Evolutionary conservation across 768 basidiomycete species (phyloP).

Genomic region (Amanita phalloides): DNA sequence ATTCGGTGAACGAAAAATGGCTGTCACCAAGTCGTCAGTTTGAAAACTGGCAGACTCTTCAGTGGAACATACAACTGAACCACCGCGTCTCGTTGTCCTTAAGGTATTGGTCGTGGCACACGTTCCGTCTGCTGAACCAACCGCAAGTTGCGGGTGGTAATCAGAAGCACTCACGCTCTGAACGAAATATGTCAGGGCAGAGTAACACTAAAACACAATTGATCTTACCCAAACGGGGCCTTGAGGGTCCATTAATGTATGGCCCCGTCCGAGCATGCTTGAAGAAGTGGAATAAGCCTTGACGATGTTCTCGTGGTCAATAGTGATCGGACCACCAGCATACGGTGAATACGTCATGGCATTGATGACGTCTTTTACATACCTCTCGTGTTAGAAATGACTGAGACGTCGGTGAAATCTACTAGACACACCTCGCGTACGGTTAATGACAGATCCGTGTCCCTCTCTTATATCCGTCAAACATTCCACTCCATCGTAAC

Average conservation of each 20-base stretch:
- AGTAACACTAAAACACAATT: not conserved
- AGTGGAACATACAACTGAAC: slow-evolving; percentile 46
- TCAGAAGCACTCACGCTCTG: slow-evolving; percentile 72
- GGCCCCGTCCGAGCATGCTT: slow-evolving; percentile 62
- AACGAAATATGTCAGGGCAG: not conserved
- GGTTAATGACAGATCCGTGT: slow-evolving; percentile 56
- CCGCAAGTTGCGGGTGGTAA: slow-evolving; percentile 78
- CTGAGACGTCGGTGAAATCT: not conserved
- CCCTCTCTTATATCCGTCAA: slow-evolving; percentile 71
- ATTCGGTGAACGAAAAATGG: slow-evolving; percentile 72
- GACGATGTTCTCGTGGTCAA: slow-evolving; percentile 75
- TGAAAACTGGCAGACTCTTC: not conserved
- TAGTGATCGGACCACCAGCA: slow-evolving; percentile 59
- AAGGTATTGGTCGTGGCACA: slow-evolving; percentile 67
- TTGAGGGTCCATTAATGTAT: slow-evolving; percentile 58
- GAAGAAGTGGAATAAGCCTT: slow-evolving; percentile 69
- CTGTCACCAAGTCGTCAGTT: slow-evolving; percentile 21
- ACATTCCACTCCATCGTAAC: slow-evolving; percentile 71
- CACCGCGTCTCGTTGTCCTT: slow-evolving; percentile 57
- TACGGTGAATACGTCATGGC: slow-evolving; percentile 58
- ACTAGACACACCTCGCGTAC: slow-evolving; percentile 52
- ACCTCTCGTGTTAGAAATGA: not conserved
- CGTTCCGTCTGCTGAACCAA: slow-evolving; percentile 77
- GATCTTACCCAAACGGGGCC: slow-evolving; percentile 75
- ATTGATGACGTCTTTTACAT: slow-evolving; percentile 56